Percentiles rank a stretch among this genome's conserved stretches.
These are phyloP conservation scores for Dothideomycetes sp. DNA, from an alignment of 2,329 filamentous ascomycete genomes.

Conservation along the genomic window DNA sequence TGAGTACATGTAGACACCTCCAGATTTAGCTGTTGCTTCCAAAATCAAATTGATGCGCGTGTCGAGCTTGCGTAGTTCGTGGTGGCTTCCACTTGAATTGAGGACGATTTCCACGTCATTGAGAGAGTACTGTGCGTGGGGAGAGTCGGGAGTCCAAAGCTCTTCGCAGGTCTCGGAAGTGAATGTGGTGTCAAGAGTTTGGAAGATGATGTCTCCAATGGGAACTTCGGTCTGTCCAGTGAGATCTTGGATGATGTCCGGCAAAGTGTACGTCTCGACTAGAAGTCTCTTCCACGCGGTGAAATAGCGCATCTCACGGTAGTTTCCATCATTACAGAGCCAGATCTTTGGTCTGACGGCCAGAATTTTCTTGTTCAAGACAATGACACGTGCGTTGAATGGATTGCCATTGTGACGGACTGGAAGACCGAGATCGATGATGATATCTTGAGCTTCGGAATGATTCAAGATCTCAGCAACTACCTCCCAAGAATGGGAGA, in stretches of 20 bases:
- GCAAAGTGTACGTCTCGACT: conserved; percentile 57
- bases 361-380: conserved; percentile 57
- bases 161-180: conserved; percentile 61
- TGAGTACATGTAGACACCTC: conserved; percentile 54
- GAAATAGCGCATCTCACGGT: conserved; percentile 45
- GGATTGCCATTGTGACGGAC: conserved; percentile 53
- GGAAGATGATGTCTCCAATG: conserved; percentile 60
- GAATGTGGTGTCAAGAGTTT: conserved; percentile 52
- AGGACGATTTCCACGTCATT: conserved; percentile 53
- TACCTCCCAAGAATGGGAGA: conserved; percentile 48
- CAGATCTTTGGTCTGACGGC: conserved; percentile 64
- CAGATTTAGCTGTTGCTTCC: conserved; percentile 54
- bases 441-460: conserved; percentile 53
- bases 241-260: conserved; percentile 49
- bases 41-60: conserved; percentile 53
- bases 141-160: conserved; percentile 51
- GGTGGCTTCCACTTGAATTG: conserved; percentile 62
- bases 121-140: conserved; percentile 53
- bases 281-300: conserved; percentile 53
- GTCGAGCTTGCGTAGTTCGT: conserved; percentile 58
- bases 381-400: conserved; percentile 59
- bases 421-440: conserved; percentile 46
- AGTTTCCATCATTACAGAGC: conserved; percentile 61
- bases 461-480: conserved; percentile 53
- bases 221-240: conserved; percentile 48